Evolutionary conservation across 768 basidiomycete genomes (phyloP).

Genomic region (Pisolithus orientalis): DNA sequence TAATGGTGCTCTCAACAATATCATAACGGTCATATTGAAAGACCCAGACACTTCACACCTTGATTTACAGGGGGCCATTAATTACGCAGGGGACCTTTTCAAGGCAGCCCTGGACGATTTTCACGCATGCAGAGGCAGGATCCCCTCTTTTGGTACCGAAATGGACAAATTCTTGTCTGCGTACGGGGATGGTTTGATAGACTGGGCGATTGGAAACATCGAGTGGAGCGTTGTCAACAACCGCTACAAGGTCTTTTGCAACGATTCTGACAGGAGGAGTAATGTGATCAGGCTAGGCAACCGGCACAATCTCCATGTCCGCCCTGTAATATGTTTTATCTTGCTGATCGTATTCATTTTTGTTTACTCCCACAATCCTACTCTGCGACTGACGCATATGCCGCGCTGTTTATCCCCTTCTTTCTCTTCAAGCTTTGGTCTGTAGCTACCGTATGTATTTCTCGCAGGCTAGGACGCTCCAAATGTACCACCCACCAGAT

Average conservation of each 20-base stretch:
- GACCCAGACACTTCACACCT: conserved; percentile 18
- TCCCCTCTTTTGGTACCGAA: conserved; percentile 15
- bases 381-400: neutral
- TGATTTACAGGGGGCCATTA: conserved; percentile 18
- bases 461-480: neutral
- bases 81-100: conserved; percentile 17
- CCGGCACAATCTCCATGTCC: neutral
- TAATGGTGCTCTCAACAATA: conserved; percentile 23
- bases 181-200: conserved; percentile 21
- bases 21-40: conserved; percentile 21
- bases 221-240: conserved; percentile 22
- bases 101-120: conserved; percentile 17
- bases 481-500: neutral
- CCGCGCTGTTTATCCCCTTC: neutral
- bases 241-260: conserved; percentile 20
- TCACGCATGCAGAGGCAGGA: conserved; percentile 10
- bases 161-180: conserved; percentile 12
- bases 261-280: conserved; percentile 17
- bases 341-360: conserved; percentile 5
- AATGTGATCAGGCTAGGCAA: conserved; percentile 13
- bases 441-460: neutral
- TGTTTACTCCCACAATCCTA: neutral
- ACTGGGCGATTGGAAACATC: conserved; percentile 22
- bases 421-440: neutral
- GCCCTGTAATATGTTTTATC: conserved; percentile 4